Evolutionary conservation across 2,329 filamentous ascomycete genomes (phyloP).

Genomic region (Botrytis sinoallii): DNA sequence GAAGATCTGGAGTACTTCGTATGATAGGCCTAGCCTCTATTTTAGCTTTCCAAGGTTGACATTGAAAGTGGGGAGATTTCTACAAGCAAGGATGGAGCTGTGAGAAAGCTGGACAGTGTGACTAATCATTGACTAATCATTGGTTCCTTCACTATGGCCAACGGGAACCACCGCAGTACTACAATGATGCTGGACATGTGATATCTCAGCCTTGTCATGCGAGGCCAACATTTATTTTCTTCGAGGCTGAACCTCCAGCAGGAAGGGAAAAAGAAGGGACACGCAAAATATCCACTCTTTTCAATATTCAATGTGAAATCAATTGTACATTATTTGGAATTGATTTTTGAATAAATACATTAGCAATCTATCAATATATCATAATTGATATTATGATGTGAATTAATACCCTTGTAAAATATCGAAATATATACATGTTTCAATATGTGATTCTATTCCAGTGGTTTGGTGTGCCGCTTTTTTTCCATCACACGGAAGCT

Average conservation of each 20-base stretch:
- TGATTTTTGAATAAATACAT: not conserved
- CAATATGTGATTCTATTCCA: not conserved
- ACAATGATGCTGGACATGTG: not conserved
- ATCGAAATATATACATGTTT: not conserved
- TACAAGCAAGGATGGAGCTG: not conserved
- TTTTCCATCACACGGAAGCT: not conserved
- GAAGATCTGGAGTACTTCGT: not conserved
- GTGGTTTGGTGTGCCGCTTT: not conserved
- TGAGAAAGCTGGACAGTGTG: not conserved
- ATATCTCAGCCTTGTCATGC: not conserved
- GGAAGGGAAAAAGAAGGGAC: not conserved
- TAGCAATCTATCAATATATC: not conserved
- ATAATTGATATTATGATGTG: accelerated
- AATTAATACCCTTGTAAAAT: not conserved
- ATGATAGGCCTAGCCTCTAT: not conserved
- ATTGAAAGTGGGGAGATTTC: not conserved
- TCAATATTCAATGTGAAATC: not conserved
- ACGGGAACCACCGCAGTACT: not conserved
- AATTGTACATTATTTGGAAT: not conserved
- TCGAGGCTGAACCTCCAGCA: not conserved
- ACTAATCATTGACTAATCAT: not conserved
- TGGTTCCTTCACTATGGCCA: not conserved
- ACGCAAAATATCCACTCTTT: not conserved
- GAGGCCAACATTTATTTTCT: not conserved
- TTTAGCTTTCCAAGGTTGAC: not conserved